Base-by-base conservation (phyloP, 2,329 filamentous ascomycete species). In the Tolypocladium inflatum region DNA sequence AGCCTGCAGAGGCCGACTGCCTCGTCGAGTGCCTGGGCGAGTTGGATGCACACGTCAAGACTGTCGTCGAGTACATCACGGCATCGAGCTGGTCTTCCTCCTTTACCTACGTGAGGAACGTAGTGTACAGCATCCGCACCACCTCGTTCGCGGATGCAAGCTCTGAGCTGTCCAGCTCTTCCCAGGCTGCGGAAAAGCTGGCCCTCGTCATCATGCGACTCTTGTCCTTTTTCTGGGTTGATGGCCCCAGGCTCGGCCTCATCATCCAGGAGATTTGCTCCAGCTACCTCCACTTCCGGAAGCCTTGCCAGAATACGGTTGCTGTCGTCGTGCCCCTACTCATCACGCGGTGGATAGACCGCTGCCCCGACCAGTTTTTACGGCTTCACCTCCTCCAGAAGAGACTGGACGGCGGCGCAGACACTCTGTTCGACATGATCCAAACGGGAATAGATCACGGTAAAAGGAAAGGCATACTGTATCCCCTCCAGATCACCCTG, bases 361-460 rank as follows among this genome's bases (percentile, higher is more conserved):
- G 83, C 11, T 83, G 81, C 62, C 85, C 86, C 1, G 71, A 78
- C 41, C 85, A 89, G 68, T 88, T 88, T 67, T 80, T 87, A 53
- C 77, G 80, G 58, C 73, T 88, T 59, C 86, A 89, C 68, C 78
- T 78, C 19, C 75, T 78, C 59, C 82, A 82, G 61, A 82, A 78
- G 64, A 79, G 83, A 65, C 76, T 88, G n/a, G 85, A 88, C 63
- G 83, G 80, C 54, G 82, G 82, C 11, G 80, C 83, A 6, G 86
- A 89, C 66, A 87, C 83, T 0, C 74, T 89, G 30, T 88, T 88
- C 66, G 86, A 89, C 64, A 88, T 88, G 82, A 80, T 83, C 6
- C 80, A 84, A 62, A 82, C 82, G 3, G 78, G 85, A 35, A 77
- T 78, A 41, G 85, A 88, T 66, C 82, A 78, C 57, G 77, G 76